These are phyloP conservation scores for Neonectria hederae DNA, from an alignment of 2,329 filamentous ascomycete genomes.

Conservation along the genomic window DNA sequence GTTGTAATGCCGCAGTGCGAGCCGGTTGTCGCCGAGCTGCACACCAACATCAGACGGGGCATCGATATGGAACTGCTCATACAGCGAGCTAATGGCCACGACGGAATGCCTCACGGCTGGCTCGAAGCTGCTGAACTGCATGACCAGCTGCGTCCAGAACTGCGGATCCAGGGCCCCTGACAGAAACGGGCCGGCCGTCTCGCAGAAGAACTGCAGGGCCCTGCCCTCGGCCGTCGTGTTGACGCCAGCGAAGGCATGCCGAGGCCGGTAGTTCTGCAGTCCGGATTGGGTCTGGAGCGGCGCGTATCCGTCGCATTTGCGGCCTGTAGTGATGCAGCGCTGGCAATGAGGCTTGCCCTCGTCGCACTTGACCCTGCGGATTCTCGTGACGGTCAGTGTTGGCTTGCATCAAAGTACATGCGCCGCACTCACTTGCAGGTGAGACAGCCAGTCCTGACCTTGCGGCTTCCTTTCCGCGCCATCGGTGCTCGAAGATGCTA, in stretches of 20 bases:
- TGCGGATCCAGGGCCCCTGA: constrained; percentile 26
- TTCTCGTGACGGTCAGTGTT: background rate
- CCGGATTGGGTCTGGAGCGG: background rate
- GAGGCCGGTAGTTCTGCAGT: background rate
- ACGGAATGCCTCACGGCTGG: constrained; percentile 26
- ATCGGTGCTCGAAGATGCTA: background rate
- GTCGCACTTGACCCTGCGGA: background rate
- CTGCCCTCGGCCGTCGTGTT: background rate
- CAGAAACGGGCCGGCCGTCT: constrained; percentile 19
- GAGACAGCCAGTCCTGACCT: background rate
- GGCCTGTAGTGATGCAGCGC: background rate
- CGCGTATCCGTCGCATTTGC: background rate
- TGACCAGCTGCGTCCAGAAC: constrained; percentile 33
- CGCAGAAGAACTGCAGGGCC: constrained; percentile 25
- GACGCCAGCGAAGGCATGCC: background rate
- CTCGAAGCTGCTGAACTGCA: constrained; percentile 32
- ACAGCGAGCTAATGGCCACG: constrained; percentile 27
- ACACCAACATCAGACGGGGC: background rate
- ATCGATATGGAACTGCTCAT: constrained; percentile 16
- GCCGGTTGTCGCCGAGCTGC: constrained; percentile 15
- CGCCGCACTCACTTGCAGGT: background rate
- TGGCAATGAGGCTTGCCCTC: background rate
- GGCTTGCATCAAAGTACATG: background rate
- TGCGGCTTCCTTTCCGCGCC: background rate
- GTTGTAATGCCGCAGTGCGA: constrained; percentile 25